A percentile compares a stretch with the other conserved stretches of the same genome.
Conservation (phyloP, 768 basidiomycete genomes). For the Phylloporus scabripes region DNA sequence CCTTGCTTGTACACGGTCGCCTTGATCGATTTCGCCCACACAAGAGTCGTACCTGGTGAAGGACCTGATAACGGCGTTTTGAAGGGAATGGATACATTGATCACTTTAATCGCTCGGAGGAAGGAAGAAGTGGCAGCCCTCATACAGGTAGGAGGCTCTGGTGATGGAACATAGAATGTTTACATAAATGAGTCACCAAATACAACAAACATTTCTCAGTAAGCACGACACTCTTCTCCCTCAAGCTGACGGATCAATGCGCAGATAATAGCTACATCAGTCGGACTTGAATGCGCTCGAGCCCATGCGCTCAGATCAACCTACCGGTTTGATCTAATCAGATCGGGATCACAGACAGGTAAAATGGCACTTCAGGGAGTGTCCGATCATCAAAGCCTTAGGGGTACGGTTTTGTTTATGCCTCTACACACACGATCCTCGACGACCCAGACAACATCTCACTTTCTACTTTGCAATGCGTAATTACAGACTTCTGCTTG, state of each 20-base stretch:
- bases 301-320: too few relatives aligned
- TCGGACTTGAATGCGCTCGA: too few relatives aligned
- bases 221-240: not conserved
- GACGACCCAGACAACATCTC: too few relatives aligned
- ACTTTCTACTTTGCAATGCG: too few relatives aligned
- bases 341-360: too few relatives aligned
- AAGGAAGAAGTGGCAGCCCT: constrained; percentile 37
- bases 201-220: not conserved
- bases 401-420: too few relatives aligned
- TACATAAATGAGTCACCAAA: not conserved
- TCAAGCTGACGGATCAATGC: not conserved
- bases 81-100: constrained; percentile 62
- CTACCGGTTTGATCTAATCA: too few relatives aligned
- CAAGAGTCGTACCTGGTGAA: constrained; percentile 55
- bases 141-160: not conserved
- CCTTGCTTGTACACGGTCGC: constrained; percentile 51
- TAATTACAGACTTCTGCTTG: too few relatives aligned
- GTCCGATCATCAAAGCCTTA: too few relatives aligned
- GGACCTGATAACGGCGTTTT: constrained; percentile 81
- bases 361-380: too few relatives aligned
- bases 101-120: constrained; percentile 55
- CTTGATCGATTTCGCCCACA: constrained; percentile 95
- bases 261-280: too few relatives aligned
- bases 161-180: not conserved
- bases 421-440: too few relatives aligned